Evolutionary conservation across 176 grass and related monocot genomes (phyloP).

Genomic region (Carex parvula): DNA sequence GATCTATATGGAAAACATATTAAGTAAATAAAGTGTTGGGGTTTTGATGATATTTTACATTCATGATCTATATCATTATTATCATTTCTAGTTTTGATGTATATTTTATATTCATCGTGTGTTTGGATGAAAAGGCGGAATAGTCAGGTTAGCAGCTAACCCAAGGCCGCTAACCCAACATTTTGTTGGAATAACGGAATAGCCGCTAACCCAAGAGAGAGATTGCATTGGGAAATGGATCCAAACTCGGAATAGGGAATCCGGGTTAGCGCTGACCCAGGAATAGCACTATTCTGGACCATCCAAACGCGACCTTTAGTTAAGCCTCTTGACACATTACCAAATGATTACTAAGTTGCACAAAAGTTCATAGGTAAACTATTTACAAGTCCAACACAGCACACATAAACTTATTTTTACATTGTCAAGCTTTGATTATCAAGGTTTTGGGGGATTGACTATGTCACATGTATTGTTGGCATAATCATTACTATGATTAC

Average conservation of each 20-base stretch:
- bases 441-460: not conserved
- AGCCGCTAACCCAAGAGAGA: too few relatives aligned
- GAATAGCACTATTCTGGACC: too few relatives aligned
- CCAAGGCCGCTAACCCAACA: too few relatives aligned
- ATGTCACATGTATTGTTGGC: not conserved
- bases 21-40: too few relatives aligned
- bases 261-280: too few relatives aligned
- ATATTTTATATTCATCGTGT: slow-evolving; percentile 8
- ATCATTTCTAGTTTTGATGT: not conserved
- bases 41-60: slow-evolving; percentile 11
- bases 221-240: too few relatives aligned
- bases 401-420: not conserved
- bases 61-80: not conserved
- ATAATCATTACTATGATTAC: not conserved
- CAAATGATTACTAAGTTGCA: not conserved
- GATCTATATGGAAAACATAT: not conserved
- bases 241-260: too few relatives aligned
- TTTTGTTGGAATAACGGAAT: too few relatives aligned
- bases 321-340: not conserved
- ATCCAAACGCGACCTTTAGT: too few relatives aligned
- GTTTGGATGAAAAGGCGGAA: too few relatives aligned
- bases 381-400: not conserved
- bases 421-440: not conserved
- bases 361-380: not conserved
- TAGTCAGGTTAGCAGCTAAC: too few relatives aligned